These are phyloP conservation scores for Eucalyptus microcorys DNA, from an alignment of 345 rosid species.

Conservation along the genomic window DNA sequence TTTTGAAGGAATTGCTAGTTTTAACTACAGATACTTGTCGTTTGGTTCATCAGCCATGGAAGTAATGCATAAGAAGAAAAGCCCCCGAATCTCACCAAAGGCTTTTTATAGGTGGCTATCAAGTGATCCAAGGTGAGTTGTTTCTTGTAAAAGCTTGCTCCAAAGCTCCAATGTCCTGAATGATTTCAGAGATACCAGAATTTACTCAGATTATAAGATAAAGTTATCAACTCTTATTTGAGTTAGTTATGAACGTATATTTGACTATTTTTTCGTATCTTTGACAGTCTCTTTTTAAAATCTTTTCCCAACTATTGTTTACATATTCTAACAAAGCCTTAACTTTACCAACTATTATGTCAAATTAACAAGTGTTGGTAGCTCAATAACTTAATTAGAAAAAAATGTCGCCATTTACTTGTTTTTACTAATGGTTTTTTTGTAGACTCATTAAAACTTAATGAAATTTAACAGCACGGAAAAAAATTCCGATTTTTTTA, in stretches of 20 bases:
- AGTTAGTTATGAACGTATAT: background rate
- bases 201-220: background rate
- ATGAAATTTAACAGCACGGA: background rate
- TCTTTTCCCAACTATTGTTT: background rate
- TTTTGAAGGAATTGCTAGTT: background rate
- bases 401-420: background rate
- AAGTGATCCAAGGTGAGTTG: background rate
- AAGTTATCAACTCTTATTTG: background rate
- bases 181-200: background rate
- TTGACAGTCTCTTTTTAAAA: background rate
- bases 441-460: background rate
- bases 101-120: background rate
- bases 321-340: background rate
- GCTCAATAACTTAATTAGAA: background rate
- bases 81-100: background rate
- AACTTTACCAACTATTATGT: background rate
- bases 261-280: background rate
- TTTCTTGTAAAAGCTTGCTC: slow-evolving; percentile 2
- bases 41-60: background rate
- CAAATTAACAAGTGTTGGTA: background rate
- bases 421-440: background rate
- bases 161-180: slow-evolving; percentile 10
- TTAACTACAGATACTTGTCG: background rate
- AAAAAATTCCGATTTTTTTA: background rate
- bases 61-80: background rate